Percentiles rank a stretch among this genome's conserved stretches.
phyloP scores from a whole-genome alignment of 768 basidiomycete genomes.

The Suillus plorans region DNA sequence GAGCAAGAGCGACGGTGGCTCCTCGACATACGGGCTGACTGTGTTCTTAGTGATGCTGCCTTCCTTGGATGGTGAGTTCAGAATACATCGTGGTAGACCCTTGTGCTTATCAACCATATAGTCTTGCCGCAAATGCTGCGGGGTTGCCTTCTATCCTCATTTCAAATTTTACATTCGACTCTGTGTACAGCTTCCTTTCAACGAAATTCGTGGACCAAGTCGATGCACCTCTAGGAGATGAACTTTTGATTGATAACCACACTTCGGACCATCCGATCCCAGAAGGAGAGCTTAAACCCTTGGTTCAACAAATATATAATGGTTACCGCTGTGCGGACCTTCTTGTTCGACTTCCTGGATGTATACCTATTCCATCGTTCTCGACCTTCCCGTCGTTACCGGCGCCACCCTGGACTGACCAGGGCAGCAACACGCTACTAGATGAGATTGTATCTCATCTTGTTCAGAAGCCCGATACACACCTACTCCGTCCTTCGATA shows the following conservation, averaged over 20 bases:
- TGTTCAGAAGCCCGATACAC: constrained; percentile 26
- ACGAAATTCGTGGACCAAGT: constrained; percentile 30
- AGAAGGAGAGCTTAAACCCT: constrained; percentile 46
- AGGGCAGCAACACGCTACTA: constrained; percentile 43
- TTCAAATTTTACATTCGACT: constrained; percentile 85
- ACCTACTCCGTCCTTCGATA: constrained; percentile 41
- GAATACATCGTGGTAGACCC: not conserved
- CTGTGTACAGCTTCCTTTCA: constrained; percentile 76
- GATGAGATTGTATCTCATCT: constrained; percentile 40
- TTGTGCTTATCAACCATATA: constrained; percentile 22
- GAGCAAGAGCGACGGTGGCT: constrained; percentile 62
- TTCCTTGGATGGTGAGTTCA: constrained; percentile 69
- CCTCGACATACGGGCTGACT: constrained; percentile 45
- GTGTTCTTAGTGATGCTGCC: constrained; percentile 74
- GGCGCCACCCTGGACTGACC: constrained; percentile 62
- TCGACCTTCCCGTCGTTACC: constrained; percentile 51
- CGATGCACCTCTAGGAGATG: not conserved
- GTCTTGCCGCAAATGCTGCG: constrained; percentile 63
- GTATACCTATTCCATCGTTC: constrained; percentile 79
- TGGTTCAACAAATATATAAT: constrained; percentile 60
- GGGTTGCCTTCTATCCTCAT: constrained; percentile 66
- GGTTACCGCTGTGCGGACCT: constrained; percentile 75
- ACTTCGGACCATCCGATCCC: constrained; percentile 58
- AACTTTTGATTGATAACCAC: constrained; percentile 22
- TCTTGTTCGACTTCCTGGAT: constrained; percentile 67